A percentile compares a stretch with the other conserved stretches of the same genome.
These are phyloP conservation scores for Coelastrella sp. DNA, from an alignment of 139 green algal species.

Conservation along the genomic window DNA sequence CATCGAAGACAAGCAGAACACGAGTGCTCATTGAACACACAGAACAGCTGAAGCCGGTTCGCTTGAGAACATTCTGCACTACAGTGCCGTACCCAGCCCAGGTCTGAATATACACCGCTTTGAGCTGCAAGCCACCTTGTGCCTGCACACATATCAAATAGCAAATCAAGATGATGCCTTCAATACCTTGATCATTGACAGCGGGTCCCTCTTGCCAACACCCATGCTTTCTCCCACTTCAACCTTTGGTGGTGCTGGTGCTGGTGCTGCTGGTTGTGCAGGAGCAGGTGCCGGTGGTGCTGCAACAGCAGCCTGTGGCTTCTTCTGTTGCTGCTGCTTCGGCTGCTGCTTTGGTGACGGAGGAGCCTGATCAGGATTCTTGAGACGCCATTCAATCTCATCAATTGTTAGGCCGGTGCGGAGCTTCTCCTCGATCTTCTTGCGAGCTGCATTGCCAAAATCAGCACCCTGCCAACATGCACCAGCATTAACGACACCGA, in stretches of 20 bases:
- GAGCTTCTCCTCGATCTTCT: constrained; percentile 70
- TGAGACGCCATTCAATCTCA: constrained; percentile 59
- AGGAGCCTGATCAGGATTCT: constrained; percentile 25
- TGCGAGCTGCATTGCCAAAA: constrained; percentile 63
- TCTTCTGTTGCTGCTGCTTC: constrained; percentile 31
- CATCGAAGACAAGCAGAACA: too few species aligned
- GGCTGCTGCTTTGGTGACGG: constrained; percentile 32
- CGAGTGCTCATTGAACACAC: too few species aligned
- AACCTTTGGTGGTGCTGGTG: constrained; percentile 12
- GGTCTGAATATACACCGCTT: too few species aligned
- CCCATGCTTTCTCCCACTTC: constrained; percentile 73
- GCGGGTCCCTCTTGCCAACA: constrained; percentile 68
- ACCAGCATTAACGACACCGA: background rate
- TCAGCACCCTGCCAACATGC: constrained; percentile 70
- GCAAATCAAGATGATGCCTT: too few species aligned
- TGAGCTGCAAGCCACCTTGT: too few species aligned
- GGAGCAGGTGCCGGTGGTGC: background rate
- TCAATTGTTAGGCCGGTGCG: constrained; percentile 57
- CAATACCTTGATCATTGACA: constrained; percentile 83
- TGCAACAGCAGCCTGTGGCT: background rate
- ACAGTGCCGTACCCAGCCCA: too few species aligned
- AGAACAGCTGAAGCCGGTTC: too few species aligned
- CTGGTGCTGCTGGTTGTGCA: background rate
- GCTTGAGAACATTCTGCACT: too few species aligned
- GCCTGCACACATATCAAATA: too few species aligned